Evolutionary conservation across 192 early-diverging fungal species (phyloP).

Genomic region (Phycomyces nitens): DNA sequence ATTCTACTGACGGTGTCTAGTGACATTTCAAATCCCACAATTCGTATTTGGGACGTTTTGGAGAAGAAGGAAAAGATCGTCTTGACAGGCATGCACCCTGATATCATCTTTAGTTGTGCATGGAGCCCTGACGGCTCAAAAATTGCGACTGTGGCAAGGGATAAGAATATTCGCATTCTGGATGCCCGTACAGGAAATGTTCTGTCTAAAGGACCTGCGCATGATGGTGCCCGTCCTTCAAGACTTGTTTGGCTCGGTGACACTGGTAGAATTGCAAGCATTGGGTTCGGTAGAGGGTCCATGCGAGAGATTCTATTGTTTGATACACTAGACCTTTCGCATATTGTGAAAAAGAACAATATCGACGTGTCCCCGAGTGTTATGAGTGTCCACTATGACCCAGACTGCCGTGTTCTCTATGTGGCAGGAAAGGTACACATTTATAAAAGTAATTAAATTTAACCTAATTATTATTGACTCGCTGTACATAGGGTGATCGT

Average conservation of each 20-base stretch:
- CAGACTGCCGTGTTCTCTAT: conserved; percentile 65
- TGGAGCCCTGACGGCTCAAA: conserved; percentile 66
- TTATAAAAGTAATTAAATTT: too few species aligned
- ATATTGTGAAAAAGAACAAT: conserved; percentile 34
- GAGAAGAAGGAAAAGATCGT: conserved; percentile 34
- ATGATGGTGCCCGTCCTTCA: conserved; percentile 63
- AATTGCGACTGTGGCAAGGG: conserved; percentile 62
- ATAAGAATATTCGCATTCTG: conserved; percentile 67
- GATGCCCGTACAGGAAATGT: conserved; percentile 56
- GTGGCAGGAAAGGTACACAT: conserved; percentile 56
- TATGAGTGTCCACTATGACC: conserved; percentile 66
- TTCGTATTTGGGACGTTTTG: conserved; percentile 57
- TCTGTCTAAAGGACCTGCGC: conserved; percentile 55
- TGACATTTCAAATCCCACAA: conserved; percentile 46
- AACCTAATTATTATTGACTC: too few species aligned
- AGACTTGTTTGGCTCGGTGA: conserved; percentile 68
- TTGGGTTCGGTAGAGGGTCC: conserved; percentile 74
- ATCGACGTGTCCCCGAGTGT: conserved; percentile 78
- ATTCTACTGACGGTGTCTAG: conserved; percentile 57
- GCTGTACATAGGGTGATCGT: conserved; percentile 69
- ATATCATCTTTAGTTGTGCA: conserved; percentile 39
- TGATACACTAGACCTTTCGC: conserved; percentile 35
- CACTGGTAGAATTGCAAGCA: conserved; percentile 48
- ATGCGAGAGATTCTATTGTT: conserved; percentile 66
- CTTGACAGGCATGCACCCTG: conserved; percentile 27